Conservation (phyloP, 1,139 yeast genomes). For the Yamadazyma triangularis region DNA sequence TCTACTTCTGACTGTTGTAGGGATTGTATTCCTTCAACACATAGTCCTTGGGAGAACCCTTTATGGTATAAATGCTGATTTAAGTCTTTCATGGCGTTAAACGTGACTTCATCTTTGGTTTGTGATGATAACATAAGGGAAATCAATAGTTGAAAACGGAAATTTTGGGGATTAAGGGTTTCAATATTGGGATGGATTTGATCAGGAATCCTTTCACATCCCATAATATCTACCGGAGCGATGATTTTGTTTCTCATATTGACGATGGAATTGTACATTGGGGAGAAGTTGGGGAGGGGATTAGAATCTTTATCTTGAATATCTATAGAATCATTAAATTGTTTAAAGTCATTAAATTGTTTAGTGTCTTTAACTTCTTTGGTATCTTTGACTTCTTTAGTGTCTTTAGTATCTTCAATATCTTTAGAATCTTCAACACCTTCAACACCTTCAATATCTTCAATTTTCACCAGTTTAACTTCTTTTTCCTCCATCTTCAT, state of each 20-base stretch:
- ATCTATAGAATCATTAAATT: no score
- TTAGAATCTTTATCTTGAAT: no score
- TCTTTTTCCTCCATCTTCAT: no score
- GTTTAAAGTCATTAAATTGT: no score
- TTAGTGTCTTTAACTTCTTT: no score
- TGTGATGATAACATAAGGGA: conserved; percentile 89
- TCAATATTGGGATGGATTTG: conserved; percentile 30
- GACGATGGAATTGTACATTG: conserved; percentile 59
- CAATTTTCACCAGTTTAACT: no score
- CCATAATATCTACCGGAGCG: conserved; percentile 88
- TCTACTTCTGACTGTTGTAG: conserved; percentile 60
- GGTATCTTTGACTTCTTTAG: no score
- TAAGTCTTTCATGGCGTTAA: conserved; percentile 61
- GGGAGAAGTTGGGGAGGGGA: no score
- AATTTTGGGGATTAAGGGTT: conserved; percentile 31
- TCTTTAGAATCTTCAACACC: no score
- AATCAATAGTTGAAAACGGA: conserved; percentile 69
- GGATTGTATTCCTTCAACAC: conserved; percentile 31
- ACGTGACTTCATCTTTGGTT: conserved; percentile 86
- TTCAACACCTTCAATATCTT: no score
- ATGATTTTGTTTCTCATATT: conserved; percentile 57
- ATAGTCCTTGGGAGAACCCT: conserved; percentile 32
- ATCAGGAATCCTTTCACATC: conserved; percentile 74
- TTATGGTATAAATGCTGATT: conserved; percentile 36
- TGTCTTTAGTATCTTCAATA: no score